phyloP scores from a whole-genome alignment of 202 grass and related monocot genomes.

The Panicum virgatum region DNA sequence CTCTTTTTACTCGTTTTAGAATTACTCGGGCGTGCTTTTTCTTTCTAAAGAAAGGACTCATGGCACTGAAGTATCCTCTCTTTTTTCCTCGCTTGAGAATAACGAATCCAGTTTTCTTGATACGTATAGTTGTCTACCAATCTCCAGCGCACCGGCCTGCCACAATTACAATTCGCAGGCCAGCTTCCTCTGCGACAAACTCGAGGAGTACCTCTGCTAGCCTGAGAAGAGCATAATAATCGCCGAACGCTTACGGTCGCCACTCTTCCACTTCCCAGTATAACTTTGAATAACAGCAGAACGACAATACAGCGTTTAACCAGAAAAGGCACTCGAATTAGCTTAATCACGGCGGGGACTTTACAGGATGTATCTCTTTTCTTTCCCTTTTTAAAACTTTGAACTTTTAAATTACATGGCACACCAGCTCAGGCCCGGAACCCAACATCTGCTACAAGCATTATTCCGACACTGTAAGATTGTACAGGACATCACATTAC shows the following conservation, averaged over 20 bases:
- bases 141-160: not conserved
- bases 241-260: not conserved
- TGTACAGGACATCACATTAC: slow-evolving; percentile 41
- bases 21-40: too few species aligned
- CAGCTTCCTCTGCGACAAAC: not conserved
- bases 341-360: slow-evolving; percentile 8
- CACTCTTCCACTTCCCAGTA: not conserved
- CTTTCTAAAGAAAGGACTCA: not conserved
- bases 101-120: not conserved
- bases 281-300: not conserved
- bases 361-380: slow-evolving; percentile 49
- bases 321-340: slow-evolving; percentile 14
- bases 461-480: slow-evolving; percentile 54
- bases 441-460: slow-evolving; percentile 58
- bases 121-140: not conserved
- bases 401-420: slow-evolving; percentile 50
- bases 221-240: not conserved
- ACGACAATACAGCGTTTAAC: not conserved
- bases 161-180: not conserved
- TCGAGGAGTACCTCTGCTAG: not conserved
- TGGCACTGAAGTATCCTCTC: not conserved
- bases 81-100: not conserved
- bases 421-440: slow-evolving; percentile 37
- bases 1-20: too few species aligned
- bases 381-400: slow-evolving; percentile 46